Evolutionary conservation across 2,329 filamentous ascomycete species (phyloP), one percentile per base, ranked within the genome.

Genomic region (Trichocomaceae sp.): DNA sequence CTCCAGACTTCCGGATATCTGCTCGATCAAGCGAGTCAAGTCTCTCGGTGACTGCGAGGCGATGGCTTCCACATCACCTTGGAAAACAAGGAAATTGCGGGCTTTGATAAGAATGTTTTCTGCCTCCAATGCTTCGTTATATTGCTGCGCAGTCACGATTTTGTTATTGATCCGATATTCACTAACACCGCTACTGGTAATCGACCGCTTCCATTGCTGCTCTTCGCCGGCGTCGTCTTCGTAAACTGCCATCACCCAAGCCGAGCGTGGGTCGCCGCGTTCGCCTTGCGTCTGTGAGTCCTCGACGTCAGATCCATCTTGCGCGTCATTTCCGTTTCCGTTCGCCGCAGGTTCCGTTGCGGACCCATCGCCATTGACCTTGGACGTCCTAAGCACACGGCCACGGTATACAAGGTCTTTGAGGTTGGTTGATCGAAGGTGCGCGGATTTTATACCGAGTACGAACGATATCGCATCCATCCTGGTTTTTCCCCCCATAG

Each of bases 381-480:
- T 95, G 33, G 90, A 90, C 13, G 89, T 92, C 66, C 91, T 89
- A 64, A 99, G 80, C 12, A 97, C 90, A 61, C 92, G 87, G 51
- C 93, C 95, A 61, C 93, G 91, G 71, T 99, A 99, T 53, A 99
- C 89, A 35, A 99, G 82, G 69, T 99, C 93, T 72, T 90, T 89
- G 22, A 99, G 83, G 66, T 97, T 90, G 35, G 90, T 84, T 3
- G 95, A 99, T 65, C 93, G 90, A 53, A 99, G 79, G 71, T 97
- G 92, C n/a, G 92, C 95, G 2, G 93, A 99, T 71, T 97, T 96
- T 72, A 99, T 97, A 61, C 93, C 93, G 55, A 99, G 83, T 57
- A 99, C 93, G 73, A 99, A 99, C 62, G 93, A 99, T 64, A 99
- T 99, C 63, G 93, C 93, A 71, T 99, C 93, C 93, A 99, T 99